Base-by-base conservation (phyloP, 2,329 filamentous ascomycete genomes). In the Exophiala calicioides region DNA sequence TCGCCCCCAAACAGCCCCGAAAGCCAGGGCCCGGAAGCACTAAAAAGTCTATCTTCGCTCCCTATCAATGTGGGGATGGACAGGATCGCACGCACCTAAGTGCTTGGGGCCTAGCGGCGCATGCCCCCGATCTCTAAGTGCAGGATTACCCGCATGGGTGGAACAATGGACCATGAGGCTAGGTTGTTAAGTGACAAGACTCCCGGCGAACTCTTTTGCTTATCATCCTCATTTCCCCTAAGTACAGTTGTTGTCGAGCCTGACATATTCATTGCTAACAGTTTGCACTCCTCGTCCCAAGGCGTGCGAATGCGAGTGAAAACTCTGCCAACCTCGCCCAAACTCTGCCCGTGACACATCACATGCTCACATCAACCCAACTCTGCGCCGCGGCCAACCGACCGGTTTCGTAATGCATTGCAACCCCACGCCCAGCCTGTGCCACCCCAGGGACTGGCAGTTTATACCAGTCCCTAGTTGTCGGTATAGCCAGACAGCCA, bases 81-180 rank as follows among this genome's bases (percentile, higher is more conserved):
- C 16, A 21, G 16, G 31, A 13, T 12, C 8, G 19, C 34, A 36
- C 3, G 9, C 4, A 19, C 20, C 4, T 23, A 19, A 24, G 34
- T 13, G 10, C 13, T 24, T 7, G 12, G n/a, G 13, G 13, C 31
- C 37, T 18, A 23, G 32, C 39, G 29, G 47, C n/a, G 13, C n/a
- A 8, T 15, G 35, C 10, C 23, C 20, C 27, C 10, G n/a, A 21
- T 51, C 55, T 52, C 51, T 60, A 61, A 60, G 57, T 54, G 53
- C 56, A 60, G 52, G 56, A 58, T 39, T 50, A 59, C 55, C 40
- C 58, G 56, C 35, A 23, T 23, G 18, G 30, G 48, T 48, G 33
- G 31, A 16, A 42, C 35, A 16, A 15, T 5, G 8, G 9, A 23
- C n/a, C 16, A 39, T 31, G 24, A 40, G 38, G 49, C 52, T 55